Evolutionary conservation across 768 basidiomycete genomes (phyloP).

Genomic region (Macrolepiota albuminosa): DNA sequence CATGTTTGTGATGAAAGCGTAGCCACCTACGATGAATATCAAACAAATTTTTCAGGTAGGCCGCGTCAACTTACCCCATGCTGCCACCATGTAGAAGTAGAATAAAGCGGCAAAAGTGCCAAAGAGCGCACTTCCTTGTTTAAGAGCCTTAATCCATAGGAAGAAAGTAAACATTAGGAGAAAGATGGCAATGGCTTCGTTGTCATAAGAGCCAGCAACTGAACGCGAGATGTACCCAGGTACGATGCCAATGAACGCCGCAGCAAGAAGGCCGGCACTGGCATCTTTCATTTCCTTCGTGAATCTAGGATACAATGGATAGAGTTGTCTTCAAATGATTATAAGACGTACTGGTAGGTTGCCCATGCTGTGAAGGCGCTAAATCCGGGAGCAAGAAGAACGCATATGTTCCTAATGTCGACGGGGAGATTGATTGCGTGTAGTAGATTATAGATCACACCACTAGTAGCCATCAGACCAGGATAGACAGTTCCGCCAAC

Average conservation of each 20-base stretch:
- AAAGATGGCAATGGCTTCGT: slow-evolving; percentile 99
- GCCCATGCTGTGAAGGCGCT: slow-evolving; percentile 96
- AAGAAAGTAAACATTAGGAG: slow-evolving; percentile 99
- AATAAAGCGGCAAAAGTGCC: slow-evolving; percentile 90
- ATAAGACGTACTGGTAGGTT: slow-evolving; percentile 76
- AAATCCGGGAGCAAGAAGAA: slow-evolving; percentile 94
- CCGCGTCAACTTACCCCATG: slow-evolving; percentile 71
- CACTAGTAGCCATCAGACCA: slow-evolving; percentile 96
- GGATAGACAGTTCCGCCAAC: slow-evolving; percentile 99
- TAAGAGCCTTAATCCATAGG: slow-evolving; percentile 94
- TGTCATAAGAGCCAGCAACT: slow-evolving; percentile 98
- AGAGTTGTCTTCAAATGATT: neutral
- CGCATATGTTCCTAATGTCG: slow-evolving; percentile 96
- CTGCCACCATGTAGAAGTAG: slow-evolving; percentile 99
- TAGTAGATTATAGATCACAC: slow-evolving; percentile 91
- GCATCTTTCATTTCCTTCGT: slow-evolving; percentile 96
- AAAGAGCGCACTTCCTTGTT: slow-evolving; percentile 88
- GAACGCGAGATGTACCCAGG: slow-evolving; percentile 99
- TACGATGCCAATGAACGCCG: slow-evolving; percentile 96
- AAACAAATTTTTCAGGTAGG: slow-evolving; percentile 5
- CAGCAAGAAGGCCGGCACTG: slow-evolving; percentile 93
- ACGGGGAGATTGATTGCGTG: slow-evolving; percentile 90
- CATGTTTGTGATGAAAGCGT: slow-evolving; percentile 99
- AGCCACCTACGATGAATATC: slow-evolving; percentile 59
- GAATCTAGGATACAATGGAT: slow-evolving; percentile 51